These are phyloP conservation scores for Leptographium wingfieldii DNA, from an alignment of 2,329 filamentous ascomycete genomes.

Conservation along the genomic window DNA sequence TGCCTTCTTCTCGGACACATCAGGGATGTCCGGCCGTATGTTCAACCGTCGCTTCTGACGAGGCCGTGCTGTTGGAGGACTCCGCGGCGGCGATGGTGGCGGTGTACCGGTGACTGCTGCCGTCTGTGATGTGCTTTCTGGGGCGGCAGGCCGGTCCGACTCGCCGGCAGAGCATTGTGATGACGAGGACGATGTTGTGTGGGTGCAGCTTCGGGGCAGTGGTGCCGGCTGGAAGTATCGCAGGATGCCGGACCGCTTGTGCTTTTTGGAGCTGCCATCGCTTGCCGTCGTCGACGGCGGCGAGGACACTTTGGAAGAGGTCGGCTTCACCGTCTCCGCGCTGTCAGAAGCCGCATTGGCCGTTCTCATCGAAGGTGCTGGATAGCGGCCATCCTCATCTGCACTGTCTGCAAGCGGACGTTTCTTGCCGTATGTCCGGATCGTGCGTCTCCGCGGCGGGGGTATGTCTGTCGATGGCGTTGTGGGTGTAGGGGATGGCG, in stretches of 20 bases:
- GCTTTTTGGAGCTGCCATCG: not conserved
- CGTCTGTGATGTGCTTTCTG: not conserved
- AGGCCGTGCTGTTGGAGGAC: not conserved
- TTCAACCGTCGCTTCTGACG: slow-evolving; percentile 12
- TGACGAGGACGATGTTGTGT: slow-evolving; percentile 1
- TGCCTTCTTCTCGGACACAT: not conserved
- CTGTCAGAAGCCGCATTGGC: not conserved
- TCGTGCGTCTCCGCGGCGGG: not conserved
- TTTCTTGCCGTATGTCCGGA: slow-evolving; percentile 13
- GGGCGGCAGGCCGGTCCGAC: not conserved
- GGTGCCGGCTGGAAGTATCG: slow-evolving; percentile 12
- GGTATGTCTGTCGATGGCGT: slow-evolving; percentile 1
- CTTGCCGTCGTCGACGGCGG: too few relatives aligned
- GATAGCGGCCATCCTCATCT: not conserved
- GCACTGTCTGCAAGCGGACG: not conserved
- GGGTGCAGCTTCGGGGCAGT: not conserved
- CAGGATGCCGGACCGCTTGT: slow-evolving; percentile 8
- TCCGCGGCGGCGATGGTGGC: slow-evolving; percentile 2
- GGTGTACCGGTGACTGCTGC: not conserved
- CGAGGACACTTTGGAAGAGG: too few relatives aligned
- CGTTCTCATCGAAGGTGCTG: not conserved
- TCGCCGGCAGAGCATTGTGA: not conserved
- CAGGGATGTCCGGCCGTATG: slow-evolving; percentile 6
- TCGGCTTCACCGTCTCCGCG: not conserved
- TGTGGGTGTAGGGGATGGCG: not conserved